Percentiles rank a stretch among this genome's conserved stretches.
phyloP scores from a whole-genome alignment of 495 filamentous ascomycete species.

The Neurospora sp. region DNA sequence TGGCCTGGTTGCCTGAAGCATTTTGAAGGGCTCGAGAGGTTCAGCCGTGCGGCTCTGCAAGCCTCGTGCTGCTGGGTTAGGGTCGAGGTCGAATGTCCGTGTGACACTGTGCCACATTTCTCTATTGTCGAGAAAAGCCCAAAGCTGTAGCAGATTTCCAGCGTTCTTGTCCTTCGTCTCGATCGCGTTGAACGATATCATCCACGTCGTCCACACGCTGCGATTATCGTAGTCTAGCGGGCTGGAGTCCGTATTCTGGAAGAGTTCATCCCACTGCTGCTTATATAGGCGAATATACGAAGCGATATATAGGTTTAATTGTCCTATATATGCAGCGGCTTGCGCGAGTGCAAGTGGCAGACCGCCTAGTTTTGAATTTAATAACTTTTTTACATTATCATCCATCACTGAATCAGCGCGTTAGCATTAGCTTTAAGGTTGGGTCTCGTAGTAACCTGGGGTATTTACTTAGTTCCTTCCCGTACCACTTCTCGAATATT shows the following conservation, averaged over 20 bases:
- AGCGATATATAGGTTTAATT: constrained; percentile 11
- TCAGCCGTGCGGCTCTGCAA: no score
- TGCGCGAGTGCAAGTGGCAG: constrained; percentile 34
- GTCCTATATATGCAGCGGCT: constrained; percentile 31
- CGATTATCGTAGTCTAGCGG: no score
- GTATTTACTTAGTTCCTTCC: no score
- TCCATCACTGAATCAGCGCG: constrained; percentile 3
- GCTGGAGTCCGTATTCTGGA: no score
- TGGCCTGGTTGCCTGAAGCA: no score
- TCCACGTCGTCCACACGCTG: constrained; percentile 19
- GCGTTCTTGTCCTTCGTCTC: constrained; percentile 10
- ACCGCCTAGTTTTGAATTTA: constrained; percentile 23
- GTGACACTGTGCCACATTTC: constrained; percentile 23
- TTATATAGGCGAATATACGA: constrained; percentile 32
- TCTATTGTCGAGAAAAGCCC: constrained; percentile 24
- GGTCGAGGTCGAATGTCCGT: no score
- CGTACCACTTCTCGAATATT: no score
- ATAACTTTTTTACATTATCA: constrained; percentile 7
- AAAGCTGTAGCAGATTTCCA: constrained; percentile 14
- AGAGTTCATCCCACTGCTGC: constrained; percentile 19
- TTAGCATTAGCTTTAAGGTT: neutral
- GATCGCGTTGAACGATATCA: constrained; percentile 21
- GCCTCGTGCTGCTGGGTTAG: no score
- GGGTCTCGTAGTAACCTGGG: no score
- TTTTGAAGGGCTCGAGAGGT: no score